Evolutionary conservation across 441 rosid species (phyloP).

Genomic region (Erysimum cheiri): DNA sequence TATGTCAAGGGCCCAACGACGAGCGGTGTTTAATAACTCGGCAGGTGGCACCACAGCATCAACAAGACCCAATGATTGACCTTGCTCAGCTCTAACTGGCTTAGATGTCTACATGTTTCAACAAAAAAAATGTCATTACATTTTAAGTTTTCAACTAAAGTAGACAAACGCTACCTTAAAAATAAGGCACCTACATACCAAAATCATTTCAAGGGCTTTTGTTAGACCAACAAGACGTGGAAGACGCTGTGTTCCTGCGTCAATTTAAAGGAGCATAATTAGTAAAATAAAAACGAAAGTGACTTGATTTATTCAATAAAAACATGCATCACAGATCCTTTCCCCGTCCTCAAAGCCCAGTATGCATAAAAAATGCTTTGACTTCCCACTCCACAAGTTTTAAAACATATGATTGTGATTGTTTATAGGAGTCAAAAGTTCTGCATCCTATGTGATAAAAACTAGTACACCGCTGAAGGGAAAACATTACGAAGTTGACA

Average conservation of each 20-base stretch:
- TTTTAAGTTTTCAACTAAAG: slow-evolving; percentile 1
- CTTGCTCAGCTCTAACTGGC: slow-evolving; percentile 80
- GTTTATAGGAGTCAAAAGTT: not conserved
- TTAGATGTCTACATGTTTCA: slow-evolving; percentile 68
- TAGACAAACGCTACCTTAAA: slow-evolving; percentile 28
- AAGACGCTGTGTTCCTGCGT: slow-evolving; percentile 94
- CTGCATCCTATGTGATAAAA: slow-evolving; percentile 9
- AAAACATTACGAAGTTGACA: slow-evolving; percentile 10
- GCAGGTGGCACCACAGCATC: slow-evolving; percentile 77
- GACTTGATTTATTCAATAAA: slow-evolving; percentile 28
- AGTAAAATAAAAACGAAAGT: slow-evolving; percentile 7
- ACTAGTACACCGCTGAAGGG: slow-evolving; percentile 1
- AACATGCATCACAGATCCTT: slow-evolving; percentile 20
- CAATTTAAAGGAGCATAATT: slow-evolving; percentile 46
- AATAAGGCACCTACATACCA: slow-evolving; percentile 59
- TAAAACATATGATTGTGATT: slow-evolving; percentile 20
- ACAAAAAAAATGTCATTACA: slow-evolving; percentile 6
- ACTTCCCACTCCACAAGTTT: slow-evolving; percentile 1
- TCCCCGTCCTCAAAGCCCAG: slow-evolving; percentile 11
- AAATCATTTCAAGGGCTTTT: slow-evolving; percentile 93
- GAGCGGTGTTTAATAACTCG: slow-evolving; percentile 72
- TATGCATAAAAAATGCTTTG: not conserved
- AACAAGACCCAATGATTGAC: slow-evolving; percentile 76
- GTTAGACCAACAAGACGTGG: slow-evolving; percentile 98
- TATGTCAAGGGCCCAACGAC: slow-evolving; percentile 87